A percentile compares a stretch with the other conserved stretches of the same genome.
Evolutionary conservation across 2,329 filamentous ascomycete genomes (phyloP).

Genomic region (Diplodia scrobiculata): DNA sequence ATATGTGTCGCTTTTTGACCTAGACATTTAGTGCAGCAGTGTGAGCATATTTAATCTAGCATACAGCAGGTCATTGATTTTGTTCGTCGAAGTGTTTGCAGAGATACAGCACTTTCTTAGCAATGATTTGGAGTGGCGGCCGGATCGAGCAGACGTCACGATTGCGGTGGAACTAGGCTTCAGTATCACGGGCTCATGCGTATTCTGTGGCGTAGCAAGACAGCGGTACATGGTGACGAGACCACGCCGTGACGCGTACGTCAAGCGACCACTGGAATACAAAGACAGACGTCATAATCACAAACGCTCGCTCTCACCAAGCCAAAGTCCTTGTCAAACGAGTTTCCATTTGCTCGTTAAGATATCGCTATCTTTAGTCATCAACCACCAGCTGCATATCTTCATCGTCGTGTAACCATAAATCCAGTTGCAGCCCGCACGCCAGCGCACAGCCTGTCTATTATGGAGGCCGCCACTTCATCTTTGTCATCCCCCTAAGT

Average conservation of each 20-base stretch:
- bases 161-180: not conserved
- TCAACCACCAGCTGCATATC: not conserved
- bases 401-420: not conserved
- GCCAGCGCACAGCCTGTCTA: not conserved
- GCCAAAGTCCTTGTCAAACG: not conserved
- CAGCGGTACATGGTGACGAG: too few relatives aligned
- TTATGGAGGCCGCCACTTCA: too few relatives aligned
- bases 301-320: not conserved
- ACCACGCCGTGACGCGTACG: too few relatives aligned
- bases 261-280: not conserved
- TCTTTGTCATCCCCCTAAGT: not conserved
- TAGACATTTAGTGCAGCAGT: too few relatives aligned
- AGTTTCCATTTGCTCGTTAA: not conserved
- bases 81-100: not conserved
- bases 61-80: too few relatives aligned
- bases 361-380: not conserved
- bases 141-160: not conserved
- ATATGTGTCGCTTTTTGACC: too few relatives aligned
- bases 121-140: not conserved
- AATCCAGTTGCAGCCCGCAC: not conserved
- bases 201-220: not conserved
- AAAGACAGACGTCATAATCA: not conserved
- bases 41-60: too few relatives aligned
- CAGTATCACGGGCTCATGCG: not conserved
- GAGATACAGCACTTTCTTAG: not conserved